These are phyloP conservation scores for Viola pubescens DNA, from an alignment of 441 rosid genomes.

Conservation along the genomic window DNA sequence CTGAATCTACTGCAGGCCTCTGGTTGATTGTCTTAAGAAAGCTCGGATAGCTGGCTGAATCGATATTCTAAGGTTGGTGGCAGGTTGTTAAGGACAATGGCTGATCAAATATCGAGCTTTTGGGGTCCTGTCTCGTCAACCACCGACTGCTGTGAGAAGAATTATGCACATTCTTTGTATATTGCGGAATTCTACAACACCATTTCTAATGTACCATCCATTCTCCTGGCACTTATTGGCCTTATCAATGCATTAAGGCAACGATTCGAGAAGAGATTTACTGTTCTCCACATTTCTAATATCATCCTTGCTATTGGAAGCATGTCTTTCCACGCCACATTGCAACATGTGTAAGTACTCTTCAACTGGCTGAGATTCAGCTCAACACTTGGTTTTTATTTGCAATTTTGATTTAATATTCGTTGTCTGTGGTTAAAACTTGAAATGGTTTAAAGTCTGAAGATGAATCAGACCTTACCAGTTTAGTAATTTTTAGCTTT, in stretches of 20 bases:
- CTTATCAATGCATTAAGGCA: slow-evolving; percentile 69
- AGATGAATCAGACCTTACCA: too few species aligned
- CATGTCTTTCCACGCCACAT: slow-evolving; percentile 81
- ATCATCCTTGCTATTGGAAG: slow-evolving; percentile 82
- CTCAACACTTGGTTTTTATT: too few species aligned
- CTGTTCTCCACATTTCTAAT: slow-evolving; percentile 77
- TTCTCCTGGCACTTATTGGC: slow-evolving; percentile 65
- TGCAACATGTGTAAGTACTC: slow-evolving; percentile 64
- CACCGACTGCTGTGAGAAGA: slow-evolving; percentile 71
- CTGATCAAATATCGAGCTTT: slow-evolving; percentile 60
- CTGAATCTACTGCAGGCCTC: slow-evolving; percentile 1
- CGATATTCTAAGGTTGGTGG: neutral
- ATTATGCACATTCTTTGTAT: slow-evolving; percentile 56
- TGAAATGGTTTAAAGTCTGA: too few species aligned
- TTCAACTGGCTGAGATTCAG: too few species aligned
- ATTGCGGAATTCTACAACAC: slow-evolving; percentile 84
- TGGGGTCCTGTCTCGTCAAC: slow-evolving; percentile 91
- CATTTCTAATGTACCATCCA: slow-evolving; percentile 54
- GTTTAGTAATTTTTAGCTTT: too few species aligned
- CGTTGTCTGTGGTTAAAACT: too few species aligned
- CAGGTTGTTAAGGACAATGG: slow-evolving; percentile 34
- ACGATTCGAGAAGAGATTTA: slow-evolving; percentile 82
- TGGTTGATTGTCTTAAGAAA: neutral
- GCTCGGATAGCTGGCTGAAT: neutral
- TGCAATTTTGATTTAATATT: too few species aligned